phyloP scores from a whole-genome alignment of 208 protist species.

The Leishmania tropica region DNA sequence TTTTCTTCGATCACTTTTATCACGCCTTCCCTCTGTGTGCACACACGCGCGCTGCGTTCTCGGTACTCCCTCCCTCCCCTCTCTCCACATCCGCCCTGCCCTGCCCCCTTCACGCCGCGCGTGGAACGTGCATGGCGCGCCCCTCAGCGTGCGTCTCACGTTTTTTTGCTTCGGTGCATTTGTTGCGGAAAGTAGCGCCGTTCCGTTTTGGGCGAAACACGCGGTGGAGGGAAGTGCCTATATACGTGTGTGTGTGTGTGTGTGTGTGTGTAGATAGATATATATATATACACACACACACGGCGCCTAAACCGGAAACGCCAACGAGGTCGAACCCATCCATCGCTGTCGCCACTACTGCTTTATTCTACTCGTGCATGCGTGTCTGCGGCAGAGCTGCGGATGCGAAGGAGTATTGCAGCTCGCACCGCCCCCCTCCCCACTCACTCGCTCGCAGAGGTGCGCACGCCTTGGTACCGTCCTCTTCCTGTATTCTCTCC shows the following conservation, averaged over 20 bases:
- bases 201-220: too few species aligned
- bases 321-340: too few species aligned
- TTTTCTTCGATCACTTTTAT: not conserved
- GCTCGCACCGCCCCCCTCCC: not conserved
- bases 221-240: not conserved
- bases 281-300: too few species aligned
- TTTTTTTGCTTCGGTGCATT: not conserved
- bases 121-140: too few species aligned
- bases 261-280: too few species aligned
- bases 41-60: not conserved
- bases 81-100: not conserved
- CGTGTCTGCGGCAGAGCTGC: not conserved
- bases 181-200: not conserved
- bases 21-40: not conserved
- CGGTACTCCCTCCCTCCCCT: not conserved
- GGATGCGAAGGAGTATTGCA: not conserved
- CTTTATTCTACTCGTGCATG: too few species aligned
- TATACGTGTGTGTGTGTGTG: too few species aligned
- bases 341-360: too few species aligned
- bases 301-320: too few species aligned
- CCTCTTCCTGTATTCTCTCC: not conserved
- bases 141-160: not conserved
- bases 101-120: not conserved
- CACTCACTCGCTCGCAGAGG: not conserved
- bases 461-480: too few species aligned